Percentiles rank a stretch among this genome's conserved stretches.
Conservation (phyloP, 441 rosid genomes). For the Populus tomentosa region DNA sequence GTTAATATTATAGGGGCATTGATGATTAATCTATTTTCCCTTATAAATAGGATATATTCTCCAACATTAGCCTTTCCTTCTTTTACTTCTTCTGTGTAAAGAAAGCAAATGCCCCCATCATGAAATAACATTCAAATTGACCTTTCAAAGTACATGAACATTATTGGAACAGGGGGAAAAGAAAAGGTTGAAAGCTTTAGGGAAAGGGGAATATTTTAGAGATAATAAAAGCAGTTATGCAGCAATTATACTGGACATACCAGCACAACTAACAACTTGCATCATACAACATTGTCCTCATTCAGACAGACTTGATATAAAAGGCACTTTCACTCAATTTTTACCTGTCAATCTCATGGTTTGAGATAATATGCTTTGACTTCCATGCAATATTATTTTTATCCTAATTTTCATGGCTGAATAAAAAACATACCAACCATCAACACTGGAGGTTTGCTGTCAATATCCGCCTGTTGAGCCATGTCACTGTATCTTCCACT, state of each 20-base stretch:
- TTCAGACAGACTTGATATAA: constrained; percentile 8
- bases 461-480: constrained; percentile 18
- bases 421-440: constrained; percentile 32
- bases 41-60: not conserved
- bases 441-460: constrained; percentile 20
- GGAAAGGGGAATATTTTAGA: not conserved
- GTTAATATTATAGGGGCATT: not conserved
- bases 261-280: not conserved
- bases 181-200: not conserved
- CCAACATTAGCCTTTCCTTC: not conserved
- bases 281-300: not conserved
- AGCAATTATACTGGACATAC: not conserved
- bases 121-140: not conserved
- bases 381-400: not conserved
- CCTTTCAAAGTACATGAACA: not conserved
- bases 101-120: not conserved
- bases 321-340: not conserved
- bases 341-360: not conserved
- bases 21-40: not conserved
- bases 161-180: not conserved
- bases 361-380: not conserved
- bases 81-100: not conserved
- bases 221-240: not conserved
- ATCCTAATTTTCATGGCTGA: constrained; percentile 7
- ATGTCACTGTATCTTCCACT: constrained; percentile 23